Evolutionary conservation across 441 rosid species (phyloP), one percentile per base, ranked within the genome.

Genomic region (Daphne laureola): DNA sequence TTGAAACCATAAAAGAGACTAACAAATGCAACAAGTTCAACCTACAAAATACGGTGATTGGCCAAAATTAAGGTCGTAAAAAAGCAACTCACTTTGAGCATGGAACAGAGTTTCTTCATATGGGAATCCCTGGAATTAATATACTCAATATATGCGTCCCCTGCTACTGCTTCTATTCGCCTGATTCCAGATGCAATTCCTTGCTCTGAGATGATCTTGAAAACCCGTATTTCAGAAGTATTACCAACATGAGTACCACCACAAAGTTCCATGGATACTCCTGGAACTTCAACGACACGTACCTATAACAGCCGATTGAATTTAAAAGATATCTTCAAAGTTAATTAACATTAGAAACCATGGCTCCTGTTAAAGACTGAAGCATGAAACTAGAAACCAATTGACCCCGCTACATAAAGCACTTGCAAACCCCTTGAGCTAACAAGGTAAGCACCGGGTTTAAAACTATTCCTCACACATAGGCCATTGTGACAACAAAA

Each of bases 181-280:
- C 98, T 79, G 58, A 79, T 68, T 63, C 98, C 98, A 47, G 98
- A 84, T 61, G 98, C 96, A 78, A 88, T 79, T 21, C 95, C 98
- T 55, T 88, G 95, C 73, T 91, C 98, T 3, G 95, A 88, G 61
- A 91, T 83, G 31, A 88, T 79, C 67, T 88, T 91, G 80, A 88
- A 86, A 64, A 87, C 95, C 36, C 91, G 78, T 63, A 91, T 91
- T 63, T 91, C 98, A 46, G 84, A 71, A 63, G 98, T 91, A 73
- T 79, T 88, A 63, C 70, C 66, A 54, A 88, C 98, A 73, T 86
- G 98, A 51, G 98, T 91, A 64, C 98, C 98, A 68, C 96, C 96
- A 67, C 98, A 88, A 62, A 91, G 96, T 73, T 91, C 98, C 95
- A 91, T 80, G 35, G 98, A 91, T 54, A 91, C 89, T 64, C 96